Evolutionary conservation across 257 asterid genomes (phyloP).

Genomic region (Rhazya stricta): DNA sequence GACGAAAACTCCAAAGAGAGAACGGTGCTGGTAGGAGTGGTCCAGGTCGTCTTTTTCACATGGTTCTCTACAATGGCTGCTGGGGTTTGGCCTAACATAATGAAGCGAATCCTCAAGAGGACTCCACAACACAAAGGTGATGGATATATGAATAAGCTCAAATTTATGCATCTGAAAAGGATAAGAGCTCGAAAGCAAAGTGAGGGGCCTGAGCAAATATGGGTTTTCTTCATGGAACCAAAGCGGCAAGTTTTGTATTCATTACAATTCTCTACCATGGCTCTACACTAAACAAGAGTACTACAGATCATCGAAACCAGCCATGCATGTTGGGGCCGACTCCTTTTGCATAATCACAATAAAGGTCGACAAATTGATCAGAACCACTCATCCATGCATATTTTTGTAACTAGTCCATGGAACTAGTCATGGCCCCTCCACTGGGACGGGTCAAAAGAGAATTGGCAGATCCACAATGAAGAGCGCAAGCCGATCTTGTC

Average conservation of each 20-base stretch:
- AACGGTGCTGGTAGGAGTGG: background rate
- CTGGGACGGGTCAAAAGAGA: background rate
- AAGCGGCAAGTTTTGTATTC: background rate
- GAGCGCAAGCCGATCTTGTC: too few relatives aligned
- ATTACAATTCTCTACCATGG: background rate
- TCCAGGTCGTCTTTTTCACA: conserved; percentile 24
- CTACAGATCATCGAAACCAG: background rate
- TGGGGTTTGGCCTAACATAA: conserved; percentile 20
- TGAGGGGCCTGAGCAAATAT: background rate
- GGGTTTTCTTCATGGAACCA: background rate
- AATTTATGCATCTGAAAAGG: background rate
- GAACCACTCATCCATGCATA: background rate
- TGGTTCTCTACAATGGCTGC: conserved; percentile 16
- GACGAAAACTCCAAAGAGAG: background rate
- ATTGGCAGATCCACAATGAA: background rate
- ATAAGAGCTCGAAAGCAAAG: background rate
- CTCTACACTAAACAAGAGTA: background rate
- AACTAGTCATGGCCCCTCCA: too few relatives aligned
- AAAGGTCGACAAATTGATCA: background rate
- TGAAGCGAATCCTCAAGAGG: background rate
- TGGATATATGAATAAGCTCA: background rate
- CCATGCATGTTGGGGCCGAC: background rate
- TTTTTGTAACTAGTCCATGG: too few relatives aligned
- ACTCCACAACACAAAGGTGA: background rate
- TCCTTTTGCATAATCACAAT: background rate